A percentile compares a stretch with the other conserved stretches of the same genome.
Conservation (phyloP, 2,329 filamentous ascomycete species). For the Alternaria alternata region DNA sequence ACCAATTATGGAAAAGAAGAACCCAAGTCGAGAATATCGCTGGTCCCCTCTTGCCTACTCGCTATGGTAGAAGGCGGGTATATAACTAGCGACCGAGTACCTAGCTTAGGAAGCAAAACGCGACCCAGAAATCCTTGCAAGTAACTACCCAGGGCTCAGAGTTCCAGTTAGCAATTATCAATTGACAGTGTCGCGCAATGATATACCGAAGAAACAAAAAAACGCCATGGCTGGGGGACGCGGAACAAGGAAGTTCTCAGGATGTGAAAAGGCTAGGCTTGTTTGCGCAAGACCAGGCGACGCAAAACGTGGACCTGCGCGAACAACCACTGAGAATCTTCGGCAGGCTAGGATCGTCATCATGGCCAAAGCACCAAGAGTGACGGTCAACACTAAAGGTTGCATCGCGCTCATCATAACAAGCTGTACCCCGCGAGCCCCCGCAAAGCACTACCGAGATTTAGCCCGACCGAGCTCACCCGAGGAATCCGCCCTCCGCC, state of each 20-base stretch:
- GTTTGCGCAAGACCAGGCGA: not conserved
- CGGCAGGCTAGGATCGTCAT: not conserved
- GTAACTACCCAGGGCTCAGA: not conserved
- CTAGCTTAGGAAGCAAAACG: not conserved
- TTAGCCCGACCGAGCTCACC: constrained; percentile 2
- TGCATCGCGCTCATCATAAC: not conserved
- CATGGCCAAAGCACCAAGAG: not conserved
- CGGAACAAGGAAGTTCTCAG: not conserved
- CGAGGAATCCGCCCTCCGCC: not conserved
- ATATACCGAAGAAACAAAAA: not conserved
- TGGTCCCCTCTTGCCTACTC: not conserved
- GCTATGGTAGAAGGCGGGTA: not conserved
- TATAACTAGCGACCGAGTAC: not conserved
- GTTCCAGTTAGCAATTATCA: not conserved
- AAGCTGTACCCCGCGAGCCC: constrained; percentile 4
- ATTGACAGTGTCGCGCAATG: not conserved
- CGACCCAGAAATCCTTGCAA: not conserved
- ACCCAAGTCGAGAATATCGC: not conserved
- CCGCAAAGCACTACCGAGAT: constrained; percentile 9
- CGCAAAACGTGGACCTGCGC: not conserved
- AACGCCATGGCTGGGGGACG: not conserved
- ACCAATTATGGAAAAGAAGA: not conserved
- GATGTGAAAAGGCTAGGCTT: not conserved
- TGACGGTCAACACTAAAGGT: not conserved
- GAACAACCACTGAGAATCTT: not conserved